Conservation (phyloP, 108 stramenopile species). For the Skeletonema menzelii region DNA sequence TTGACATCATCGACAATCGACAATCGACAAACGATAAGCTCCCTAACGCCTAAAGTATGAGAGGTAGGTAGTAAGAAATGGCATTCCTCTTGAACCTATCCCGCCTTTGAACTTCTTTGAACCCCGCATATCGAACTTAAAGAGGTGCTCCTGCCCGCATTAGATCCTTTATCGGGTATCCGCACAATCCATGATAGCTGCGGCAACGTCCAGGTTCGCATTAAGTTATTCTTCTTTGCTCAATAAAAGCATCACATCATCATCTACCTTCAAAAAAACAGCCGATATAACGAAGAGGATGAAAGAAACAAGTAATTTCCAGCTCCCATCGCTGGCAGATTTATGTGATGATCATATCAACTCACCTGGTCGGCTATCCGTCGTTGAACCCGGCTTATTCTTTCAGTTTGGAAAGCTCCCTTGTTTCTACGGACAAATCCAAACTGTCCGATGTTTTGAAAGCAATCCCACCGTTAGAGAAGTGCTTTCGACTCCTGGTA, state of each 20-base stretch:
- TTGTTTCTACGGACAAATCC: constrained; percentile 56
- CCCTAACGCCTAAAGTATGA: no score
- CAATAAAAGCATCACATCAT: background rate
- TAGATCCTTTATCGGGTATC: no score
- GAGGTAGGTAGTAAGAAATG: no score
- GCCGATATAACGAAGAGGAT: background rate
- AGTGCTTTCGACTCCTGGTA: constrained; percentile 43
- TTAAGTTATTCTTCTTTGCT: background rate
- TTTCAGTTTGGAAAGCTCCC: constrained; percentile 51
- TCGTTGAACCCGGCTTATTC: constrained; percentile 62
- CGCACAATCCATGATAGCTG: background rate
- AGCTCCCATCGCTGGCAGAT: constrained; percentile 57
- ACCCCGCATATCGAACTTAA: no score
- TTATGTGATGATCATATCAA: constrained; percentile 59
- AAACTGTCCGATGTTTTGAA: constrained; percentile 75
- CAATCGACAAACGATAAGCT: no score
- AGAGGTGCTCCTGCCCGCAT: no score
- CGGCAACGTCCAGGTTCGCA: background rate
- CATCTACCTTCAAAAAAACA: background rate
- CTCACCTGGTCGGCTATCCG: constrained; percentile 46
- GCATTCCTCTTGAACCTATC: no score
- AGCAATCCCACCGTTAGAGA: constrained; percentile 67
- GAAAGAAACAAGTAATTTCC: background rate
- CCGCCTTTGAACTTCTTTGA: no score
- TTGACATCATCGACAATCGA: no score